Base-by-base conservation (phyloP, 2,329 filamentous ascomycete species). In the Mariannaea sp. region DNA sequence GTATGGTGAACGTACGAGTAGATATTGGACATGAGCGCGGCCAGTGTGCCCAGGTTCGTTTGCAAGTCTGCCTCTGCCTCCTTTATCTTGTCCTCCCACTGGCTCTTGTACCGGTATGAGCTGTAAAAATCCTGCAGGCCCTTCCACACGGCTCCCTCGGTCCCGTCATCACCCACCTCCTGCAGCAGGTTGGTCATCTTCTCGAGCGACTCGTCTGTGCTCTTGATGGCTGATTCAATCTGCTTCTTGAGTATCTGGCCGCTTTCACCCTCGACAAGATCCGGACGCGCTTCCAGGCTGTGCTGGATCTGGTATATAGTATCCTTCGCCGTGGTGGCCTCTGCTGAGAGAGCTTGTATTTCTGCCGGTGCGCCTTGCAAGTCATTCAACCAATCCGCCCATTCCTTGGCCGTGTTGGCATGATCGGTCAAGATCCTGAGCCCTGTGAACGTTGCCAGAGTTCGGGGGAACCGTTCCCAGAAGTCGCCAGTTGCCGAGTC, bases 311-410 rank as follows among this genome's bases (percentile, higher is more conserved):
- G 69, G 0, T 60, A 57, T 26, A 71, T 68, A 1, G 69, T 71
- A 32, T 71, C 66, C 4, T 60, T 65, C 3, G 69, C 67, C 1
- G 65, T 68, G 1, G 62, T 66, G 1, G 60, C 65, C 24, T 65
- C 68, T 3, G 58, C 58, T 0, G 68, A 65, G 0, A 71, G 53
- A 0, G 60, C 61, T 2, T 64, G 55, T 3, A 71, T 70, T 22
- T 71, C 69, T 3, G 66, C 65, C 0, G 69, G 69, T 0, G 69
- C 69, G 13, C 65, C 69, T 27, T 65, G 62, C 0, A 71, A 49
- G 17, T 69, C 61, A 48, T 63, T 67, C 33, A 71, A 56, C 69
- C 69, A 71, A 8, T 68, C 68, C 2, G 64, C 60, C 69, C 69
- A 71, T 24, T 71, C 68, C 50, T 70, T 70, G 17, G 68, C 69